These are phyloP conservation scores for Sistotremastrum suecicum DNA, from an alignment of 768 basidiomycete genomes.

Conservation along the genomic window DNA sequence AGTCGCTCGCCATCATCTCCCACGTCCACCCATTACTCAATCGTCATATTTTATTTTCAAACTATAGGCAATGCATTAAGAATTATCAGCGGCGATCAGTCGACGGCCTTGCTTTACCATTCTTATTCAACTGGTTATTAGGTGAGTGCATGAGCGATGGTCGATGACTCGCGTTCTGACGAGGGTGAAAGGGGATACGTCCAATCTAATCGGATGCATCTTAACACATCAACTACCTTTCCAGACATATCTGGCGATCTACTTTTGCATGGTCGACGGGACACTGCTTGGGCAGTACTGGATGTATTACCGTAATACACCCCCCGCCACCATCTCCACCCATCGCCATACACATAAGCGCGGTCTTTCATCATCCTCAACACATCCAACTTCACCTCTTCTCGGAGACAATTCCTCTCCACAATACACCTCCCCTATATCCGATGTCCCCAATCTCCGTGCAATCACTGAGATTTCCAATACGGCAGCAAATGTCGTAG, in stretches of 20 bases:
- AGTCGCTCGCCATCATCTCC: slow-evolving; percentile 20
- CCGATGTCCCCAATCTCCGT: background rate
- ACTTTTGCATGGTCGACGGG: slow-evolving; percentile 79
- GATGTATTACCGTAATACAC: slow-evolving; percentile 42
- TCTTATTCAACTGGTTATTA: slow-evolving; percentile 84
- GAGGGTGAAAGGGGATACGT: slow-evolving; percentile 57
- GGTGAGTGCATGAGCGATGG: slow-evolving; percentile 32
- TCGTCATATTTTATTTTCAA: background rate
- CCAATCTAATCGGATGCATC: slow-evolving; percentile 84
- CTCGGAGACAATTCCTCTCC: slow-evolving; percentile 15
- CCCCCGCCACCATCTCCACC: slow-evolving; percentile 19
- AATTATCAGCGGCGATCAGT: slow-evolving; percentile 65
- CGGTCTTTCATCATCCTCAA: slow-evolving; percentile 23
- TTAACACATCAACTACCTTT: slow-evolving; percentile 91
- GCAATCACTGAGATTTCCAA: slow-evolving; percentile 32
- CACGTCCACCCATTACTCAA: background rate
- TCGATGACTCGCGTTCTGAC: background rate
- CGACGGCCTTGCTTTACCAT: slow-evolving; percentile 85
- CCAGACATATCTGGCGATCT: slow-evolving; percentile 82
- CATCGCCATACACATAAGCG: slow-evolving; percentile 28
- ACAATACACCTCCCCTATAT: background rate
- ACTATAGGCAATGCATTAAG: slow-evolving; percentile 64
- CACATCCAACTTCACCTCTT: slow-evolving; percentile 37
- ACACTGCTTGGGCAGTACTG: slow-evolving; percentile 65
- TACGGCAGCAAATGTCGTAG: slow-evolving; percentile 60